Evolutionary conservation across 2,329 filamentous ascomycete species (phyloP).

Genomic region (Graphilbum fragrans): DNA sequence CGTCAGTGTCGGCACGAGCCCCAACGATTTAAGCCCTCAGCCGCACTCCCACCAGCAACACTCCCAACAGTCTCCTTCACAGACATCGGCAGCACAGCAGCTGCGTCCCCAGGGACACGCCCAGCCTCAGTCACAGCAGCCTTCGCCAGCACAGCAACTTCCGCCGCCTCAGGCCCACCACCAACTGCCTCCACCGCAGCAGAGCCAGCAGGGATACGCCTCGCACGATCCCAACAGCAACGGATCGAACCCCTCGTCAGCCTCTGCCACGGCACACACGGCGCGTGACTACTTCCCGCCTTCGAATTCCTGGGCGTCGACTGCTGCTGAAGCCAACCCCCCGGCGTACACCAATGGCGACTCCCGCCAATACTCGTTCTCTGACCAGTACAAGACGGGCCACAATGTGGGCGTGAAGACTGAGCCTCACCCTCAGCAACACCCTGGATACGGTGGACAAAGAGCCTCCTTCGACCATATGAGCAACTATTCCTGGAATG

Average conservation of each 20-base stretch:
- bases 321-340: slow-evolving; percentile 30
- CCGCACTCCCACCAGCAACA: slow-evolving; percentile 9
- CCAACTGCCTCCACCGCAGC: background rate
- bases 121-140: slow-evolving; percentile 9
- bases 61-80: slow-evolving; percentile 4
- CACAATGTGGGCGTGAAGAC: slow-evolving; percentile 20
- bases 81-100: background rate
- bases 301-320: slow-evolving; percentile 37
- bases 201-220: background rate
- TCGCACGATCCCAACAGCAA: slow-evolving; percentile 3
- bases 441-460: slow-evolving; percentile 22
- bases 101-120: slow-evolving; percentile 7
- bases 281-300: slow-evolving; percentile 42
- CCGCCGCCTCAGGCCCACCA: slow-evolving; percentile 8
- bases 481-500: slow-evolving; percentile 47
- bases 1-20: slow-evolving; percentile 19
- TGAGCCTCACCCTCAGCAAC: slow-evolving; percentile 22
- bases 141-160: slow-evolving; percentile 4
- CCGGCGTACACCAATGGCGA: slow-evolving; percentile 34
- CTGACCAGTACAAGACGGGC: slow-evolving; percentile 34
- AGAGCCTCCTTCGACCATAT: slow-evolving; percentile 35
- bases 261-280: slow-evolving; percentile 11
- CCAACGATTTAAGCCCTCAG: slow-evolving; percentile 22
- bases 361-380: slow-evolving; percentile 32
- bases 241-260: slow-evolving; percentile 9